These are phyloP conservation scores for Mollisia scopiformis DNA, from an alignment of 2,329 filamentous ascomycete genomes.

Conservation along the genomic window DNA sequence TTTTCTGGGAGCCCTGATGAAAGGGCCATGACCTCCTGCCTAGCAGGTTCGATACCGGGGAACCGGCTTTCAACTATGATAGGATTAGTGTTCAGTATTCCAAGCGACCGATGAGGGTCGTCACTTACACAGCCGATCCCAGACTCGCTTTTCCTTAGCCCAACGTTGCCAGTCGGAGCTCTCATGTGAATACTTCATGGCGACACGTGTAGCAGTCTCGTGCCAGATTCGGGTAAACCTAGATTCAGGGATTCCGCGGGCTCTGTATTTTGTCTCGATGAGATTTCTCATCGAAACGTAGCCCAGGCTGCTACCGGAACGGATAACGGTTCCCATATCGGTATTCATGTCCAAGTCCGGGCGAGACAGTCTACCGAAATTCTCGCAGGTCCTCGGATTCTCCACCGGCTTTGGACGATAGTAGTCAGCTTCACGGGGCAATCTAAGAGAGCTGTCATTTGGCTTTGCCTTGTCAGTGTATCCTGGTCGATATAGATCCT, in stretches of 20 bases:
- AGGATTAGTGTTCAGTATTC: background rate
- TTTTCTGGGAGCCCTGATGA: background rate
- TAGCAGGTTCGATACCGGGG: background rate
- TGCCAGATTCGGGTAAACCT: background rate
- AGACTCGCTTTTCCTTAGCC: slow-evolving; percentile 4
- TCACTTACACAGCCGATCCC: slow-evolving; percentile 13
- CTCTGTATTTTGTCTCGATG: background rate
- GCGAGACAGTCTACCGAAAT: background rate
- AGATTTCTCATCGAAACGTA: background rate
- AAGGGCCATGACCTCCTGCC: background rate
- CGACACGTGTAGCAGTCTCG: background rate
- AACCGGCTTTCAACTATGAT: background rate
- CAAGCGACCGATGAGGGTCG: background rate
- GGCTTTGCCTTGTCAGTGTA: too few species aligned
- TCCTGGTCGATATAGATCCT: background rate
- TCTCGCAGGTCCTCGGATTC: too few species aligned
- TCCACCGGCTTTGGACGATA: too few species aligned
- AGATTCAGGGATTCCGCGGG: background rate
- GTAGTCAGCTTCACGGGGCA: too few species aligned
- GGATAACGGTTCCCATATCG: too few species aligned
- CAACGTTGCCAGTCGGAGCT: slow-evolving; percentile 8
- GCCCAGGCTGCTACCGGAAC: background rate
- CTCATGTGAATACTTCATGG: background rate
- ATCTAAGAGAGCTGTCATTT: too few species aligned
- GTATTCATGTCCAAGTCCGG: background rate